These are phyloP conservation scores for Gonium pectorale DNA, from an alignment of 139 green algal genomes.

Conservation along the genomic window DNA sequence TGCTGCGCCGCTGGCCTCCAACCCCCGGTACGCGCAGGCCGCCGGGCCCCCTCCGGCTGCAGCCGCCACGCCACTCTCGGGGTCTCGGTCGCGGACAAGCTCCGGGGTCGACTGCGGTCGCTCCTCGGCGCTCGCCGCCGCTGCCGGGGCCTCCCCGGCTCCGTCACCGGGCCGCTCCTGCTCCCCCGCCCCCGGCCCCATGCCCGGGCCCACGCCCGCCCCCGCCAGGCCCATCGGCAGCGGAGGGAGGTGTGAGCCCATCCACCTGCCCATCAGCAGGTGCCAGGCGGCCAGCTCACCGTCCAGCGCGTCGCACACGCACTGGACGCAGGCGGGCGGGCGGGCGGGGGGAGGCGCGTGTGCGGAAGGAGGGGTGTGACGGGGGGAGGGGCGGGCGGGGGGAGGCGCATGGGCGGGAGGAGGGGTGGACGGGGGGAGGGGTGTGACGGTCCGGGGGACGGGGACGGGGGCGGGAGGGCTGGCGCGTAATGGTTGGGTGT, in stretches of 20 bases:
- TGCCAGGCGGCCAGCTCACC: neutral
- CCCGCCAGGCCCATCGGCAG: too few relatives aligned
- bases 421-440: neutral
- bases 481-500: too few relatives aligned
- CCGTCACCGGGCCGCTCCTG: neutral
- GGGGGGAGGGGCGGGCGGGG: neutral
- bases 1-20: neutral
- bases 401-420: neutral
- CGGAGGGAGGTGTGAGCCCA: neutral
- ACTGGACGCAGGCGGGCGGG: neutral
- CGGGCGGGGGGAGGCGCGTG: neutral
- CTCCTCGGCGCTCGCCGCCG: neutral
- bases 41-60: too few relatives aligned
- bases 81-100: too few relatives aligned
- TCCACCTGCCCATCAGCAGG: slow-evolving; percentile 22
- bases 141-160: neutral
- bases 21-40: too few relatives aligned
- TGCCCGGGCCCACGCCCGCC: too few relatives aligned
- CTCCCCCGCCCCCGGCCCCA: neutral
- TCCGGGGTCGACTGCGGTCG: too few relatives aligned
- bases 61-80: too few relatives aligned
- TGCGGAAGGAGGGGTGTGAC: neutral
- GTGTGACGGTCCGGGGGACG: neutral
- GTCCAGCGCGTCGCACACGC: neutral
- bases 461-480: too few relatives aligned